Conservation (phyloP, 2,329 filamentous ascomycete species). For the Colletotrichum plurivorum region DNA sequence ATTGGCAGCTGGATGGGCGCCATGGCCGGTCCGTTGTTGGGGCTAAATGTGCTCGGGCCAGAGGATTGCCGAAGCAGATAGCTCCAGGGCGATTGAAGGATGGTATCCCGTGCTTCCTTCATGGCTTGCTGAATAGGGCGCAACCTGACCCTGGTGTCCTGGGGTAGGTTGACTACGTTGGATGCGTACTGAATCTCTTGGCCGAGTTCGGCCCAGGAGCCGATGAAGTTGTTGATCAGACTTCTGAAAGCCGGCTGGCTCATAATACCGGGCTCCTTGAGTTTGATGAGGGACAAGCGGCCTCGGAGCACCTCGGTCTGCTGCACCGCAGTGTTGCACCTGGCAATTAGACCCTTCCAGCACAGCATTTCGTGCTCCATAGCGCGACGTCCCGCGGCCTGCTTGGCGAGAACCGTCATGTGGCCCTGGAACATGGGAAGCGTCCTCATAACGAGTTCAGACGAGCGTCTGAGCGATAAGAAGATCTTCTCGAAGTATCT, state of each 20-base stretch:
- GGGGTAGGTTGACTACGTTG: slow-evolving; percentile 67
- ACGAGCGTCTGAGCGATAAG: slow-evolving; percentile 79
- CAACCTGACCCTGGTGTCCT: slow-evolving; percentile 81
- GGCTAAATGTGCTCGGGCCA: slow-evolving; percentile 40
- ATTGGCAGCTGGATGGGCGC: slow-evolving; percentile 72
- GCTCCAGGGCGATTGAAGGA: slow-evolving; percentile 73
- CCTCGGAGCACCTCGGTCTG: slow-evolving; percentile 81
- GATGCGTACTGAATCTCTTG: slow-evolving; percentile 69
- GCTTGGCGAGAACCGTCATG: slow-evolving; percentile 74
- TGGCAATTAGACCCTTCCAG: slow-evolving; percentile 80
- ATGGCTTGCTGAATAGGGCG: slow-evolving; percentile 86
- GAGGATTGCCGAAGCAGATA: slow-evolving; percentile 55
- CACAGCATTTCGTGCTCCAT: slow-evolving; percentile 73
- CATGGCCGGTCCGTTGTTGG: slow-evolving; percentile 47
- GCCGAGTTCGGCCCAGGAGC: slow-evolving; percentile 78
- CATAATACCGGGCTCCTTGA: slow-evolving; percentile 85
- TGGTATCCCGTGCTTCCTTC: slow-evolving; percentile 83
- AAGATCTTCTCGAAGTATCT: slow-evolving; percentile 87
- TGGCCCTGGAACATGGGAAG: slow-evolving; percentile 79
- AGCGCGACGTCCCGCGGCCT: slow-evolving; percentile 72
- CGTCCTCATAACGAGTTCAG: slow-evolving; percentile 79
- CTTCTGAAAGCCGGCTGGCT: slow-evolving; percentile 74
- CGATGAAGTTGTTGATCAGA: slow-evolving; percentile 82
- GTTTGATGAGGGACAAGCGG: slow-evolving; percentile 83
- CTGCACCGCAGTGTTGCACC: slow-evolving; percentile 78